These are phyloP conservation scores for Dioscorea dumetorum DNA, from an alignment of 106 monocot genomes.

Conservation along the genomic window DNA sequence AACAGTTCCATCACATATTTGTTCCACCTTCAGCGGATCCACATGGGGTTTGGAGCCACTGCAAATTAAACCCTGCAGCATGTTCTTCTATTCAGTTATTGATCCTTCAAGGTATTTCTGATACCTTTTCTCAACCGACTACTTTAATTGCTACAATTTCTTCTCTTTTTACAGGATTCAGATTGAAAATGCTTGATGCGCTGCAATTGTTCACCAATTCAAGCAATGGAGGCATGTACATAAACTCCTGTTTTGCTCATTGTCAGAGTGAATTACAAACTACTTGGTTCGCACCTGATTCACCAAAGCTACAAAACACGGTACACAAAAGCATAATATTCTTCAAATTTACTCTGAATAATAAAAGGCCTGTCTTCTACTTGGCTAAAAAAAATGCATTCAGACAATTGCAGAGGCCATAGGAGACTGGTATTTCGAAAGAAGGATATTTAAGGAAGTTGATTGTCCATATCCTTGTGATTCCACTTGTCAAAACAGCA, in stretches of 20 bases:
- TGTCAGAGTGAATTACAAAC: slow-evolving; percentile 89
- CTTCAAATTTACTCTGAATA: no score
- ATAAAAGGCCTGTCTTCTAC: no score
- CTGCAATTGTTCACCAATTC: slow-evolving; percentile 15
- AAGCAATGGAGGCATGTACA: slow-evolving; percentile 49
- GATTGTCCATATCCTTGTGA: slow-evolving; percentile 84
- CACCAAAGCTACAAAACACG: slow-evolving; percentile 60
- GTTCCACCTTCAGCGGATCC: slow-evolving; percentile 76
- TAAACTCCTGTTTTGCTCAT: slow-evolving; percentile 89
- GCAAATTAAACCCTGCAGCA: slow-evolving; percentile 44
- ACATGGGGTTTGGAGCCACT: slow-evolving; percentile 44
- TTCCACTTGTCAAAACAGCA: slow-evolving; percentile 37
- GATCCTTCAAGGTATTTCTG: slow-evolving; percentile 56
- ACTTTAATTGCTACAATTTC: no score
- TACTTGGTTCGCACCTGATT: slow-evolving; percentile 59
- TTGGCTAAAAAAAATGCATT: neutral
- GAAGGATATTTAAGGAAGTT: slow-evolving; percentile 28
- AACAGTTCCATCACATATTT: slow-evolving; percentile 75
- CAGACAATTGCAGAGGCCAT: slow-evolving; percentile 72
- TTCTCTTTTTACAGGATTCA: slow-evolving; percentile 39
- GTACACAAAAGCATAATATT: slow-evolving; percentile 13
- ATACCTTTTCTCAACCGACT: no score
- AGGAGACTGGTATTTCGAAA: slow-evolving; percentile 84
- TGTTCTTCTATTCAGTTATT: slow-evolving; percentile 48
- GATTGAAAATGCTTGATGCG: slow-evolving; percentile 52